phyloP scores from a whole-genome alignment of 1,284 basidiomycete genomes.

The Violaceomyces palustris region DNA sequence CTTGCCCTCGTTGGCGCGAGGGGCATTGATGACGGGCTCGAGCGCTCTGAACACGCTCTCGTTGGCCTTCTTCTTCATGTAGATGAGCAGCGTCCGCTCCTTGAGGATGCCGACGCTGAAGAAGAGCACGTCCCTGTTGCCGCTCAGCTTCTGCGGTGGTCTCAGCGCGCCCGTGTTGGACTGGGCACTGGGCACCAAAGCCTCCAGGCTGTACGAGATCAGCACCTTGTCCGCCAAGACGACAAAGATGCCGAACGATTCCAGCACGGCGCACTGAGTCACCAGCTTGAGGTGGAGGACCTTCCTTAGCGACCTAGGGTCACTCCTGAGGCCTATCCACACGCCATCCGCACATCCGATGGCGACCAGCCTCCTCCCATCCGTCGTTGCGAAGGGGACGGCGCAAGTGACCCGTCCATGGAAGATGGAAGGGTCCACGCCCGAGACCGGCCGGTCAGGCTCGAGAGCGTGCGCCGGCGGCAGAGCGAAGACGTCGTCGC shows the following conservation, averaged over 20 bases:
- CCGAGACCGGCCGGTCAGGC: constrained; percentile 19
- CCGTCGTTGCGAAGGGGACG: constrained; percentile 68
- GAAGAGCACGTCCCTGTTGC: constrained; percentile 83
- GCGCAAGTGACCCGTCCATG: constrained; percentile 89
- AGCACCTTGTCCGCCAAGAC: constrained; percentile 80
- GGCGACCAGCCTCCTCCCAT: constrained; percentile 77
- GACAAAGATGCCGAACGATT: constrained; percentile 90
- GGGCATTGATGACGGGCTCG: constrained; percentile 81
- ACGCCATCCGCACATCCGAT: constrained; percentile 92
- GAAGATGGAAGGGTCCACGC: constrained; percentile 70
- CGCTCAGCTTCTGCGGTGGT: constrained; percentile 76
- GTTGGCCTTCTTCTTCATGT: constrained; percentile 87
- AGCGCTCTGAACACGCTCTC: constrained; percentile 89
- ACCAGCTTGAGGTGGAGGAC: constrained; percentile 85
- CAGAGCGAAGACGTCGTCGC: constrained; percentile 51
- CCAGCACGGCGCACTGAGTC: constrained; percentile 87
- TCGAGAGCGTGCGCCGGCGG: constrained; percentile 20
- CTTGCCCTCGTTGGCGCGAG: constrained; percentile 64
- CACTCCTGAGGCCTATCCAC: constrained; percentile 88
- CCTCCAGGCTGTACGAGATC: constrained; percentile 78
- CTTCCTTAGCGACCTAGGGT: constrained; percentile 77
- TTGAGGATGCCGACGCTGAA: constrained; percentile 84
- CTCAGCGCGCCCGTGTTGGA: constrained; percentile 54
- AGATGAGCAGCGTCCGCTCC: constrained; percentile 80
- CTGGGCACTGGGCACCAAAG: constrained; percentile 79